These are phyloP conservation scores for Phytophthora pinifolia DNA, from an alignment of 352 stramenopile genomes.

Conservation along the genomic window DNA sequence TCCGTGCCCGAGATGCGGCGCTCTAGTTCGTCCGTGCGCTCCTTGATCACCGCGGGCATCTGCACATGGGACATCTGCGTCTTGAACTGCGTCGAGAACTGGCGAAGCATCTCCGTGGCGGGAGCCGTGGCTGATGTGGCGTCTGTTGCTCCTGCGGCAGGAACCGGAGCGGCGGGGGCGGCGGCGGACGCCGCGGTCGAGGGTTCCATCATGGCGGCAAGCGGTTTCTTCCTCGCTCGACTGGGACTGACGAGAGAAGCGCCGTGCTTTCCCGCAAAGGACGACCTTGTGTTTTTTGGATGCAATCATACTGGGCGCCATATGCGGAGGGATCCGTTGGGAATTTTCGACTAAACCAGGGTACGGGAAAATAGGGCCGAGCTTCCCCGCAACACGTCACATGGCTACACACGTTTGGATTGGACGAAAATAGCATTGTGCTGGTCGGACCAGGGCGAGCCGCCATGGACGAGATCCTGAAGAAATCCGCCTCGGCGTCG, in stretches of 20 bases:
- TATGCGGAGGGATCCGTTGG: constrained; percentile 29
- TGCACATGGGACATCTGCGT: constrained; percentile 52
- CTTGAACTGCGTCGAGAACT: constrained; percentile 36
- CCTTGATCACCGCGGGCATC: constrained; percentile 64
- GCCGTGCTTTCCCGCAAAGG: background rate
- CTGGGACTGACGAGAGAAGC: constrained; percentile 7
- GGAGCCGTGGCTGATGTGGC: background rate
- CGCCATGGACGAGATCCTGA: constrained; percentile 71
- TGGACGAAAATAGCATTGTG: constrained; percentile 14
- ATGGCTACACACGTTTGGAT: background rate
- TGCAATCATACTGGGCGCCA: constrained; percentile 6
- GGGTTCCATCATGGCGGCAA: constrained; percentile 33
- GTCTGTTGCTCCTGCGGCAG: constrained; percentile 1
- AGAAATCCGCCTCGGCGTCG: constrained; percentile 67
- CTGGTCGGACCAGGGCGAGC: too few relatives aligned
- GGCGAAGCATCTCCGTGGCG: constrained; percentile 22
- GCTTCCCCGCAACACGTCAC: constrained; percentile 14
- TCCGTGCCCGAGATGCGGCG: constrained; percentile 74
- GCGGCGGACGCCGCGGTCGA: constrained; percentile 17
- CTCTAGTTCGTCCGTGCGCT: constrained; percentile 69
- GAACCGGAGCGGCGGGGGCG: constrained; percentile 1
- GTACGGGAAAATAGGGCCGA: constrained; percentile 7
- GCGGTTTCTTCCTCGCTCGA: constrained; percentile 20
- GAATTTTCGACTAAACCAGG: background rate
- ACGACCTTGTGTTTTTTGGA: constrained; percentile 4